Conservation (phyloP, 2,329 filamentous ascomycete species). For the Anisogramma anomala region DNA sequence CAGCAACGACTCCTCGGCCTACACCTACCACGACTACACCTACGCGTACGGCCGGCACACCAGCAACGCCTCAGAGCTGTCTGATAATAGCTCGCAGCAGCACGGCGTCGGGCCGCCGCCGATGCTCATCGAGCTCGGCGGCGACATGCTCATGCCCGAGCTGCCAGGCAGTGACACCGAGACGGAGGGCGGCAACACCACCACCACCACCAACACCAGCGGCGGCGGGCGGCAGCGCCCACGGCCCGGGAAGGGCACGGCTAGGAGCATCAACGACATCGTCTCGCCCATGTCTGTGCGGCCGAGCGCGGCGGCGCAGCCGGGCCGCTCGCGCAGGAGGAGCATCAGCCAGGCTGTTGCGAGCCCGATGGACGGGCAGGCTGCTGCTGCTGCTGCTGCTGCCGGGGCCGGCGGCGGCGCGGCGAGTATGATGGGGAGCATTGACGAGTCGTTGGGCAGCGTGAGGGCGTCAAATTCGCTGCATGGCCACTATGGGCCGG, state of each 20-base stretch:
- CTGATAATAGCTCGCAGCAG: conserved; percentile 17
- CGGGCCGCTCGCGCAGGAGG: conserved; percentile 16
- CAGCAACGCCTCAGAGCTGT: conserved; percentile 34
- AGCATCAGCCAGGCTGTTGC: conserved; percentile 18
- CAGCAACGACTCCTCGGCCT: conserved; percentile 28
- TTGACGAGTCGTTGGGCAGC: conserved; percentile 29
- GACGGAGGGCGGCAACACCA: too few species aligned
- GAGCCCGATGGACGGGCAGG: conserved; percentile 18
- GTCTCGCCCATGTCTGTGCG: neutral
- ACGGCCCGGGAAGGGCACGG: neutral
- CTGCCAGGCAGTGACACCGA: conserved; percentile 24
- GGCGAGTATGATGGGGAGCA: conserved; percentile 21
- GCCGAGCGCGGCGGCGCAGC: conserved; percentile 2
- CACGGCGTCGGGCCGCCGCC: conserved; percentile 16
- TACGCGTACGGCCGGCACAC: conserved; percentile 28
- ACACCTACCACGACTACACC: conserved; percentile 16
- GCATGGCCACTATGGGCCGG: conserved; percentile 38
- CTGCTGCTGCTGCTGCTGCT: conserved; percentile 15
- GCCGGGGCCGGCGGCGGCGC: neutral
- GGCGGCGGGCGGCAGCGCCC: conserved; percentile 15
- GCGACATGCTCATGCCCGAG: conserved; percentile 25
- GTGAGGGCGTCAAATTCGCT: conserved; percentile 17
- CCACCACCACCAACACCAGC: too few species aligned
- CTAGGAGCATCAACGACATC: neutral
- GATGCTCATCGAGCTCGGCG: conserved; percentile 29